A percentile compares a stretch with the other conserved stretches of the same genome.
Conservation (phyloP, 2,329 filamentous ascomycete genomes). For the Grosmannia penicillata region DNA sequence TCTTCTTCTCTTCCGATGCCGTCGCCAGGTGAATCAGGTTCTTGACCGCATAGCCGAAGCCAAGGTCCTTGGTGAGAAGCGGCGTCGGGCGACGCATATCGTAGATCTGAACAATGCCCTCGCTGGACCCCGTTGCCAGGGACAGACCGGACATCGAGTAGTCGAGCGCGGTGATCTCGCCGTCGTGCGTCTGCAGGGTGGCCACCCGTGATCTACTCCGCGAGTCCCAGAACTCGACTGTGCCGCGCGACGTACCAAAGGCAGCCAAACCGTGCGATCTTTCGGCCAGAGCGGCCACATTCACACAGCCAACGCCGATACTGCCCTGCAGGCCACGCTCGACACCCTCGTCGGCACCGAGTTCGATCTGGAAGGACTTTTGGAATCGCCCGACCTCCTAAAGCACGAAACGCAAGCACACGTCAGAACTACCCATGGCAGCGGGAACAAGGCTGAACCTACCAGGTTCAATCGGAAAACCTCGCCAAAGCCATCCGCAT, state of each 20-base stretch:
- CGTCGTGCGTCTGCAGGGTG: slow-evolving; percentile 52
- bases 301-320: slow-evolving; percentile 72
- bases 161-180: slow-evolving; percentile 73
- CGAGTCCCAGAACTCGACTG: slow-evolving; percentile 93
- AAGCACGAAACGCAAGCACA: neutral
- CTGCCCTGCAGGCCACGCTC: slow-evolving; percentile 74
- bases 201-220: slow-evolving; percentile 71
- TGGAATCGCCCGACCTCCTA: slow-evolving; percentile 78
- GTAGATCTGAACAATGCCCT: slow-evolving; percentile 78
- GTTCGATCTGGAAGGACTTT: slow-evolving; percentile 82
- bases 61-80: slow-evolving; percentile 83
- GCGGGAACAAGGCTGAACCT: neutral
- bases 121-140: slow-evolving; percentile 74
- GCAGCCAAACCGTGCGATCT: slow-evolving; percentile 78
- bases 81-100: slow-evolving; percentile 81
- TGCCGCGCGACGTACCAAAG: slow-evolving; percentile 90
- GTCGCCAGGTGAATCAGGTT: slow-evolving; percentile 63
- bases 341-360: slow-evolving; percentile 65
- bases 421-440: neutral
- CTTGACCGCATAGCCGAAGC: slow-evolving; percentile 84
- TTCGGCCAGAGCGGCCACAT: slow-evolving; percentile 75
- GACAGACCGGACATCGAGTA: slow-evolving; percentile 76
- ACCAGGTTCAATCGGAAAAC: slow-evolving; percentile 77
- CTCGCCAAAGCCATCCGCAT: slow-evolving; percentile 73
- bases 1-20: slow-evolving; percentile 65